A percentile compares a stretch with the other conserved stretches of the same genome.
Conservation (phyloP, 768 basidiomycete species). For the Mycena epipterygia region DNA sequence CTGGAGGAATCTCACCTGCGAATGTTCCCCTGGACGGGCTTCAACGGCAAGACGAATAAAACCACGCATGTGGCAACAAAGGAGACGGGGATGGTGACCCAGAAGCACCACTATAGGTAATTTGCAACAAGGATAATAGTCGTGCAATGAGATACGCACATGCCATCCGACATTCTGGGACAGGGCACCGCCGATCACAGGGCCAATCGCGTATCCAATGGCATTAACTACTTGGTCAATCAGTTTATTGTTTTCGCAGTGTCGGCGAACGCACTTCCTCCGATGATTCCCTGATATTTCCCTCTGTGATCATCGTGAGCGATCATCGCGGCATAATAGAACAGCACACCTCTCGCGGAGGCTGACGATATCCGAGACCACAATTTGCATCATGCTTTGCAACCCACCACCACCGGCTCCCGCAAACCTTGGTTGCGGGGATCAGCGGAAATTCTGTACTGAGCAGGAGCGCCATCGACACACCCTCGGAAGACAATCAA, state of each 20-base stretch:
- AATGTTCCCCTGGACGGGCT: conserved; percentile 73
- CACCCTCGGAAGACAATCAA: conserved; percentile 76
- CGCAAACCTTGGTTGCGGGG: conserved; percentile 50
- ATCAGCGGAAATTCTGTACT: neutral
- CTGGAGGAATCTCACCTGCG: conserved; percentile 51
- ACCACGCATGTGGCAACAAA: conserved; percentile 67
- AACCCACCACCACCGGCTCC: conserved; percentile 82
- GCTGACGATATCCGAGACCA: conserved; percentile 80
- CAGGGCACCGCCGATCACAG: conserved; percentile 75
- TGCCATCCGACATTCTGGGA: conserved; percentile 75
- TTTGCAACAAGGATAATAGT: neutral
- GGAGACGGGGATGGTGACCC: conserved; percentile 76
- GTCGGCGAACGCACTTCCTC: conserved; percentile 49
- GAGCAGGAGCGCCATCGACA: neutral
- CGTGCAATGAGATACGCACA: conserved; percentile 55
- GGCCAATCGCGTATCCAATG: conserved; percentile 75
- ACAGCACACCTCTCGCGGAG: conserved; percentile 69
- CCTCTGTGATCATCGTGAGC: conserved; percentile 55
- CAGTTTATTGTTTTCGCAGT: too few relatives aligned
- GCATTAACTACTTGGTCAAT: conserved; percentile 50
- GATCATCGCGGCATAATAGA: neutral
- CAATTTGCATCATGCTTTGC: conserved; percentile 77
- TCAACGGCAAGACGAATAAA: conserved; percentile 75
- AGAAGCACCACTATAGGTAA: conserved; percentile 75
- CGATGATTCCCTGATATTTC: conserved; percentile 84